Base-by-base conservation (phyloP, 2,329 filamentous ascomycete species). In the Penicillium thymicola region DNA sequence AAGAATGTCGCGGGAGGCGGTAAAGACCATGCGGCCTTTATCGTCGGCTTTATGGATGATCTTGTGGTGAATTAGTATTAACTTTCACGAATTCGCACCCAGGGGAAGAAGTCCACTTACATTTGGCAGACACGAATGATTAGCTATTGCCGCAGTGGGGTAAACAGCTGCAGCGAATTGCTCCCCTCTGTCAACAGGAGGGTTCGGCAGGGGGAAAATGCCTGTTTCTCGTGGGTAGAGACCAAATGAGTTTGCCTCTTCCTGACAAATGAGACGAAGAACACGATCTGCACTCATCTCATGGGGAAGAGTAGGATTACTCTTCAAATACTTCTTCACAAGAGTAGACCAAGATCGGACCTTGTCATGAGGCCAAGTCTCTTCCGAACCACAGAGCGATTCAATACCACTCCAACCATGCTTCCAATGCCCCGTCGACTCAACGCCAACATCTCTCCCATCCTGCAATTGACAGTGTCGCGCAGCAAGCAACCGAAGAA, bases 31-130 rank as follows among this genome's bases (percentile, higher is more conserved):
- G 0, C 63, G 65, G 6, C 67, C 65, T 18, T 64, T 44, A 4
- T 61, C 51, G 32, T 72, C 68, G 1, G 70, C 68, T 50, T 70
- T 72, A 46, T 72, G 70, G 11, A 60, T 65, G 6, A 72, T 65
- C 69, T 70, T 28, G 1, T 8, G 2, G 0, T 8, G 0, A 4
- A 10, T 65, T 48, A 64, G 58, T 37, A 58, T 9, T 10, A 21
- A 16, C 7, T 44, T 2, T 5, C 6, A 16, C 5, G 14, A 4
- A 4, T 18, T 9, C 4, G 10, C 11, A 3, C 5, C 1, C 5
- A n/a, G 13, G 14, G 4, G 5, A 8, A 36, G 8, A 46, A 10
- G 27, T 43, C 43, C n/a, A 51, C 59, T 56, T 57, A 67, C 65
- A 57, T 67, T 67, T 23, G 65, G 65, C 43, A 58, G 28, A 42